Conservation (phyloP, 805 yeast genomes). For the Hanseniaspora hatyaiensis region DNA sequence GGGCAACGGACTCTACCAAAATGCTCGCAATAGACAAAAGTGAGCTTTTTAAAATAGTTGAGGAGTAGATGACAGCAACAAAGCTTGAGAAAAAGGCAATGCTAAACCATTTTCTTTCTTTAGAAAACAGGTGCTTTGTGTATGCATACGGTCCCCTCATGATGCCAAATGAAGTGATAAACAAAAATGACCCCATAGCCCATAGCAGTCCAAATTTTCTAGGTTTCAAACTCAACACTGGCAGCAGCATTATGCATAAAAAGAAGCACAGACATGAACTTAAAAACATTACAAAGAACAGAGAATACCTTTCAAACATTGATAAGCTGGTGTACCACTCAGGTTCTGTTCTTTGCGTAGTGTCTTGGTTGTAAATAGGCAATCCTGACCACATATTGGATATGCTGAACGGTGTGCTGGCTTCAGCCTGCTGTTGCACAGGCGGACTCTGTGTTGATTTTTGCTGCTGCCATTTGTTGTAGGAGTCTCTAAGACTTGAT, state of each 20-base stretch:
- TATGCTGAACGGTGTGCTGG: slow-evolving; percentile 31
- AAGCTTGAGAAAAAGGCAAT: slow-evolving; percentile 71
- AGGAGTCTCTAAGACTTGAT: slow-evolving; percentile 30
- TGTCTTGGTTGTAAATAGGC: slow-evolving; percentile 50
- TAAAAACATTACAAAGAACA: slow-evolving; percentile 63
- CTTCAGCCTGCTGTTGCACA: slow-evolving; percentile 19
- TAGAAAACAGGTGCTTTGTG: slow-evolving; percentile 57
- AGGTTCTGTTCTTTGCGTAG: slow-evolving; percentile 45
- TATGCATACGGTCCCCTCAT: slow-evolving; percentile 87
- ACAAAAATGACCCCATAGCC: slow-evolving; percentile 82
- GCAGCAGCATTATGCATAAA: slow-evolving; percentile 71
- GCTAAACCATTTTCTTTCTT: slow-evolving; percentile 69
- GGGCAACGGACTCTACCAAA: slow-evolving; percentile 67
- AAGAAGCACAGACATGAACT: slow-evolving; percentile 75
- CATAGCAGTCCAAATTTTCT: slow-evolving; percentile 81
- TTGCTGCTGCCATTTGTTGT: slow-evolving; percentile 32
- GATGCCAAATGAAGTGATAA: slow-evolving; percentile 79
- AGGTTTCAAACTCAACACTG: slow-evolving; percentile 80
- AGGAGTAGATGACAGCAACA: slow-evolving; percentile 62
- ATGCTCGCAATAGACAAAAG: slow-evolving; percentile 67
- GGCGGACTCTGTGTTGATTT: slow-evolving; percentile 14
- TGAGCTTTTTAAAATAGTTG: slow-evolving; percentile 56
- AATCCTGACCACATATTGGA: slow-evolving; percentile 52
- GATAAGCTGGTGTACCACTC: slow-evolving; percentile 59
- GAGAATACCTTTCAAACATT: slow-evolving; percentile 65